These are phyloP conservation scores for Amesomyces nigricolor DNA, from an alignment of 2,329 filamentous ascomycete genomes.

Conservation along the genomic window DNA sequence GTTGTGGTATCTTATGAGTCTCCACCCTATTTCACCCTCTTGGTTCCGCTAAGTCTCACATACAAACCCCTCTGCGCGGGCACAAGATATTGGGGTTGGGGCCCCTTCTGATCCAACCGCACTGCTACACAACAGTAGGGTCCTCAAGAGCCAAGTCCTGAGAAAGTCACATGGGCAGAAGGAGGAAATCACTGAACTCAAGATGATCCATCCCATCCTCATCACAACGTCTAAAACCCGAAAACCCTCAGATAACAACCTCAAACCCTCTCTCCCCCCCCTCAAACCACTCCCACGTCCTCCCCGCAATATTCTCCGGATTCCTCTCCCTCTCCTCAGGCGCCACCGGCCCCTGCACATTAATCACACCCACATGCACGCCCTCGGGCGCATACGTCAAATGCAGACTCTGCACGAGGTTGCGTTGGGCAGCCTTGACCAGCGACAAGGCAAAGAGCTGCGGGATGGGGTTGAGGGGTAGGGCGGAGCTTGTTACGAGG, in stretches of 20 bases:
- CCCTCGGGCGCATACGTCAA: slow-evolving; percentile 35
- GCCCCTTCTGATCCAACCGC: too few relatives aligned
- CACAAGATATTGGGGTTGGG: too few relatives aligned
- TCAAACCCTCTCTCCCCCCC: slow-evolving; percentile 36
- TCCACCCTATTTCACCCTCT: too few relatives aligned
- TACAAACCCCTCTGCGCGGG: too few relatives aligned
- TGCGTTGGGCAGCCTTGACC: slow-evolving; percentile 47
- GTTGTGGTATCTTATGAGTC: too few relatives aligned
- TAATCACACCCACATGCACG: slow-evolving; percentile 44
- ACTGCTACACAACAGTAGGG: too few relatives aligned
- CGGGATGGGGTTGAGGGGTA: slow-evolving; percentile 43
- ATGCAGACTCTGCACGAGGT: slow-evolving; percentile 41
- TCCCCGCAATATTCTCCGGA: slow-evolving; percentile 41
- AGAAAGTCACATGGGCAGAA: too few relatives aligned
- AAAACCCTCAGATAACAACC: slow-evolving; percentile 30
- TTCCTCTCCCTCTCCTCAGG: slow-evolving; percentile 38
- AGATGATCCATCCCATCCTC: too few relatives aligned
- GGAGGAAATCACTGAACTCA: too few relatives aligned
- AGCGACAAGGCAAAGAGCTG: slow-evolving; percentile 45
- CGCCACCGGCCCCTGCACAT: slow-evolving; percentile 39
- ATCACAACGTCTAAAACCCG: too few relatives aligned
- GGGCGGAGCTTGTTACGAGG: slow-evolving; percentile 43
- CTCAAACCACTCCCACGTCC: slow-evolving; percentile 40
- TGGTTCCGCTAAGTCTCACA: too few relatives aligned
- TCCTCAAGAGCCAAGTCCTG: too few relatives aligned